phyloP scores from a whole-genome alignment of 306 rosid genomes.

The Oxytropis ochrocephala region DNA sequence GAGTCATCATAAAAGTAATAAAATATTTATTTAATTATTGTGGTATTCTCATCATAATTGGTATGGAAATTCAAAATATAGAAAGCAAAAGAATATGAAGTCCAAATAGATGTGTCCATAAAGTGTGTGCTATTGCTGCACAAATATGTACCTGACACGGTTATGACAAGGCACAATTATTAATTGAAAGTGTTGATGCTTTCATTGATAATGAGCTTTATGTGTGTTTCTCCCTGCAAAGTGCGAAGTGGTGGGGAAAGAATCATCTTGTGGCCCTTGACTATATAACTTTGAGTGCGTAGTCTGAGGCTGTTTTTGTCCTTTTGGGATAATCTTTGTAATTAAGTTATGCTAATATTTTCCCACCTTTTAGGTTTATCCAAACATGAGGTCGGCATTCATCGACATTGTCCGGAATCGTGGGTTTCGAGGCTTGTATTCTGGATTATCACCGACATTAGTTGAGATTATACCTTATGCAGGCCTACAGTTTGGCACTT shows the following conservation, averaged over 20 bases:
- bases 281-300: background rate
- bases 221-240: slow-evolving; percentile 9
- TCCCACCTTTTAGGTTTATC: slow-evolving; percentile 60
- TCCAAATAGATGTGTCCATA: background rate
- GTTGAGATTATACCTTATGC: slow-evolving; percentile 99
- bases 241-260: background rate
- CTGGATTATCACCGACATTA: slow-evolving; percentile 92
- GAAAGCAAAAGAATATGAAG: background rate
- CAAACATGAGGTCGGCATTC: slow-evolving; percentile 83
- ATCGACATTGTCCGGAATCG: slow-evolving; percentile 58
- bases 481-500: slow-evolving; percentile 92
- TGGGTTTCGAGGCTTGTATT: slow-evolving; percentile 78
- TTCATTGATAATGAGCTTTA: background rate
- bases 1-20: background rate
- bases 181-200: background rate
- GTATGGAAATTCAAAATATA: background rate
- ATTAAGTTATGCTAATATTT: slow-evolving; percentile 4
- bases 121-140: background rate
- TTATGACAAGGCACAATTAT: background rate
- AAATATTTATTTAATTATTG: background rate
- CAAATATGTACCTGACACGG: background rate
- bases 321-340: background rate
- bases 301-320: background rate
- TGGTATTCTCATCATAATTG: background rate
- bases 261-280: background rate